Conservation (phyloP, 805 yeast species). For the Ogataea paraovalis region DNA sequence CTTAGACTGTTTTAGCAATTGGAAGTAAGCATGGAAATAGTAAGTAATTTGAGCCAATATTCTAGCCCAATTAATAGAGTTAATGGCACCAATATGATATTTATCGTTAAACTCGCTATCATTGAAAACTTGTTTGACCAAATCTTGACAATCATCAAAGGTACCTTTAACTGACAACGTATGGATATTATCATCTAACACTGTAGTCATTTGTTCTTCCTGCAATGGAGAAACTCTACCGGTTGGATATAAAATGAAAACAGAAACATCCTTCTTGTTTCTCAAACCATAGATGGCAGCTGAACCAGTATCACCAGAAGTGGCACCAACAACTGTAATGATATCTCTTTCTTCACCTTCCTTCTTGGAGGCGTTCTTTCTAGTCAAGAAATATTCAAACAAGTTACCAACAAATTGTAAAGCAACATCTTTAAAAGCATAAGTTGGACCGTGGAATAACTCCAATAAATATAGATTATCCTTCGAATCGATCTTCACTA, state of each 20-base stretch:
- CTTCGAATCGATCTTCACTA: slow-evolving; percentile 49
- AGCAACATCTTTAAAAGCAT: slow-evolving; percentile 98
- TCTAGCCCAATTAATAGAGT: slow-evolving; percentile 99
- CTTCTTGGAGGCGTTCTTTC: slow-evolving; percentile 57
- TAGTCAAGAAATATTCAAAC: slow-evolving; percentile 83
- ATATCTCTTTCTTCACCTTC: slow-evolving; percentile 58
- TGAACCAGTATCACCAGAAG: slow-evolving; percentile 98
- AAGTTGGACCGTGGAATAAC: slow-evolving; percentile 98
- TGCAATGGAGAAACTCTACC: slow-evolving; percentile 97
- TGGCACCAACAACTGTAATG: slow-evolving; percentile 97
- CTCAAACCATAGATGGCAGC: slow-evolving; percentile 98
- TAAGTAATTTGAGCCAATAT: slow-evolving; percentile 96
- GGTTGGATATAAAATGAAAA: slow-evolving; percentile 92
- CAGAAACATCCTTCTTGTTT: slow-evolving; percentile 96
- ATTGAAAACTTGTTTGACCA: slow-evolving; percentile 89
- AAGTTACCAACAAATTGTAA: slow-evolving; percentile 96
- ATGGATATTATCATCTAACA: slow-evolving; percentile 87
- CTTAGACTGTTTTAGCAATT: slow-evolving; percentile 41
- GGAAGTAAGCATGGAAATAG: slow-evolving; percentile 90
- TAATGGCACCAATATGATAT: slow-evolving; percentile 95
- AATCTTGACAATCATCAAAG: slow-evolving; percentile 97
- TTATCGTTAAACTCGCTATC: slow-evolving; percentile 82
- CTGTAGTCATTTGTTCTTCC: slow-evolving; percentile 98
- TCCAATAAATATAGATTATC: slow-evolving; percentile 74
- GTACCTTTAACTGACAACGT: slow-evolving; percentile 94